Evolutionary conservation across 139 green algal genomes (phyloP), one percentile per base, ranked within the genome.

Genomic region (Chlamydomonas sp.): DNA sequence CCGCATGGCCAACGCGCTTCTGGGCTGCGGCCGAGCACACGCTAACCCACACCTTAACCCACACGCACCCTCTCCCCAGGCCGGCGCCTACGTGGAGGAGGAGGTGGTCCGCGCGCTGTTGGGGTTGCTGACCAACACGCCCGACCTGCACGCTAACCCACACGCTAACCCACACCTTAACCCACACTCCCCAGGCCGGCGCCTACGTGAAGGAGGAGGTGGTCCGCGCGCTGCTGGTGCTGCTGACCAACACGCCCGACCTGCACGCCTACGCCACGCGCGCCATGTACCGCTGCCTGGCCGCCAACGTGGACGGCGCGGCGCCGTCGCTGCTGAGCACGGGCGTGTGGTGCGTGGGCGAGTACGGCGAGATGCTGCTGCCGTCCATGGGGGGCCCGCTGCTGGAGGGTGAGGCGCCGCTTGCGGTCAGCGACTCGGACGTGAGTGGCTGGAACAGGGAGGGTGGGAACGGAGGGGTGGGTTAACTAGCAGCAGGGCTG

Each of bases 311-410:
- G 73, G 90, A 80, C 60, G 17, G n/a, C 3, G 92, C 91, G 1
- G 87, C 91, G 79, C 68, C 78, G 16, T 87, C 90, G 57, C 86
- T 99, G 79, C 75, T 95, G 31, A 81, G 85, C 49, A 92, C 94
- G 16, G 91, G 91, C 64, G 77, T 94, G 15, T 99, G 98, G 98
- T 95, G 88, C 78, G 84, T 99, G 5, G 98, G 98, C 77, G 97
- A 97, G 93, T 99, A 96, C 92, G 97, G 97, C 0, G 97, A 99
- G 86, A 93, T 97, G 92, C 94, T 99, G 86, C 78, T 97, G 69
- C 68, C 90, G 9, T 87, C 83, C 73, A n/a, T 79, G 77, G 90
- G 63, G 63, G 85, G 82, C 0, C 49, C 86, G n/a, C 85, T 96
- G 89, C 91, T 97, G 86, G 91, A 96, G 74, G 96, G 90, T 10